A percentile compares a stretch with the other conserved stretches of the same genome.
These are phyloP conservation scores for Ulmus americana DNA, from an alignment of 331 rosid species.

Conservation along the genomic window DNA sequence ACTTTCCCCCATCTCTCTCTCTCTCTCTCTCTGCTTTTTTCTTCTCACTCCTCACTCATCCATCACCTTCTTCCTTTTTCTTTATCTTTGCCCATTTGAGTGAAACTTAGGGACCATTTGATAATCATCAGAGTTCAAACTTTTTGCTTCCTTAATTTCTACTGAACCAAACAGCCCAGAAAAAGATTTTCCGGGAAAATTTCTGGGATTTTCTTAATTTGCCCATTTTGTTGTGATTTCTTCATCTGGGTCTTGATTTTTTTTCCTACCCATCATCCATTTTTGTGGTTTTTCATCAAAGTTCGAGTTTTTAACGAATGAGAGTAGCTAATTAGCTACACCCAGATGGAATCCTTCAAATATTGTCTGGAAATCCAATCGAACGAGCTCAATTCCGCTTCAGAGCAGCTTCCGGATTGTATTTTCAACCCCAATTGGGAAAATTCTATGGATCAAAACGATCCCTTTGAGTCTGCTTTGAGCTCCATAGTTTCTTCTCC, in stretches of 20 bases:
- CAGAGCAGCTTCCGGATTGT: constrained; percentile 20
- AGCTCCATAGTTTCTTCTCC: constrained; percentile 61
- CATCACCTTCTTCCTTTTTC: constrained; percentile 6
- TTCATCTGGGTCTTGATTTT: constrained; percentile 5
- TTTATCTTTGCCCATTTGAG: constrained; percentile 15
- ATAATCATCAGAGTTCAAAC: constrained; percentile 16
- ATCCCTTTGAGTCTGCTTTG: constrained; percentile 54
- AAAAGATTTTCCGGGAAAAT: constrained; percentile 2
- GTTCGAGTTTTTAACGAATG: constrained; percentile 7
- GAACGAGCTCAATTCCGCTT: constrained; percentile 25
- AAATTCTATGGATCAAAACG: constrained; percentile 45
- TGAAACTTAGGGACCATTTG: constrained; percentile 28
- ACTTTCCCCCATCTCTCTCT: constrained; percentile 13
- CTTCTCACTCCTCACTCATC: constrained; percentile 7
- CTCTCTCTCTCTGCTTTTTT: background rate
- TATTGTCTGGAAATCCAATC: constrained; percentile 36
- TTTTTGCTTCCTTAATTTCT: constrained; percentile 15
- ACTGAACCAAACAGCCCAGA: constrained; percentile 8
- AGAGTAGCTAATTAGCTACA: constrained; percentile 8
- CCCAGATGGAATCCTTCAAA: constrained; percentile 26
- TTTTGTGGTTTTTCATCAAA: background rate
- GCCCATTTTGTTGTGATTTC: background rate
- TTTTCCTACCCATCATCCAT: background rate
- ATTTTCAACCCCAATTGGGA: constrained; percentile 42
- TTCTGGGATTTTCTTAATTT: constrained; percentile 1